Evolutionary conservation across 306 rosid genomes (phyloP).

Genomic region (Albizia julibrissin): DNA sequence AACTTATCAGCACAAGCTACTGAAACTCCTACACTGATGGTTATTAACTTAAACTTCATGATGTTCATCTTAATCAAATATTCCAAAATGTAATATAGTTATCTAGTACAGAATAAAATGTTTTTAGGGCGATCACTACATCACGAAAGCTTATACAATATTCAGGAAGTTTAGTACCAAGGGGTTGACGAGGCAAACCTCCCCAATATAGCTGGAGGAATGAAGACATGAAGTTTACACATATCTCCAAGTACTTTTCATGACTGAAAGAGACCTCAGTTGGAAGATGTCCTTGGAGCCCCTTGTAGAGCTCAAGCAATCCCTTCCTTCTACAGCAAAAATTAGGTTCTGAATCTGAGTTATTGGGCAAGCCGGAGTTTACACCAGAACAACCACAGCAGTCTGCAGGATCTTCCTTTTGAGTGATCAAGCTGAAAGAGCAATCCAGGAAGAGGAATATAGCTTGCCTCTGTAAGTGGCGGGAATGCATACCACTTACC

Average conservation of each 20-base stretch:
- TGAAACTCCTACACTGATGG: not conserved
- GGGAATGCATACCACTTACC: conserved; percentile 43
- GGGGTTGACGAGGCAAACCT: conserved; percentile 52
- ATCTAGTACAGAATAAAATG: conserved; percentile 9
- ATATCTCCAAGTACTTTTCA: conserved; percentile 50
- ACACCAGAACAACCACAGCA: conserved; percentile 43
- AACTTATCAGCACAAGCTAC: conserved; percentile 6
- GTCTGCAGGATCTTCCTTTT: conserved; percentile 36
- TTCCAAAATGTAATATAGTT: conserved; percentile 5
- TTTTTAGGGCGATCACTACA: conserved; percentile 13
- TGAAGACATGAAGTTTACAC: conserved; percentile 67
- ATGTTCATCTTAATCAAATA: conserved; percentile 9
- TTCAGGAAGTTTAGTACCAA: conserved; percentile 20
- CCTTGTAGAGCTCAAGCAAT: conserved; percentile 57
- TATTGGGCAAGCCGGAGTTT: conserved; percentile 35
- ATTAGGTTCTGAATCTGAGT: conserved; percentile 39
- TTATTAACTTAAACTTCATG: conserved; percentile 3
- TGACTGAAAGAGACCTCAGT: conserved; percentile 43
- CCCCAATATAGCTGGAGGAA: conserved; percentile 71
- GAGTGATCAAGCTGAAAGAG: conserved; percentile 55
- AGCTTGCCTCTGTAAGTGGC: conserved; percentile 72
- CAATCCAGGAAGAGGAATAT: conserved; percentile 70
- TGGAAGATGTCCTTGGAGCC: conserved; percentile 78
- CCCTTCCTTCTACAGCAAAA: conserved; percentile 57
- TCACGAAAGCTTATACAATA: conserved; percentile 23